A percentile compares a stretch with the other conserved stretches of the same genome.
Evolutionary conservation across 768 basidiomycete species (phyloP).

Genomic region (Dacryopinax primogenitus): DNA sequence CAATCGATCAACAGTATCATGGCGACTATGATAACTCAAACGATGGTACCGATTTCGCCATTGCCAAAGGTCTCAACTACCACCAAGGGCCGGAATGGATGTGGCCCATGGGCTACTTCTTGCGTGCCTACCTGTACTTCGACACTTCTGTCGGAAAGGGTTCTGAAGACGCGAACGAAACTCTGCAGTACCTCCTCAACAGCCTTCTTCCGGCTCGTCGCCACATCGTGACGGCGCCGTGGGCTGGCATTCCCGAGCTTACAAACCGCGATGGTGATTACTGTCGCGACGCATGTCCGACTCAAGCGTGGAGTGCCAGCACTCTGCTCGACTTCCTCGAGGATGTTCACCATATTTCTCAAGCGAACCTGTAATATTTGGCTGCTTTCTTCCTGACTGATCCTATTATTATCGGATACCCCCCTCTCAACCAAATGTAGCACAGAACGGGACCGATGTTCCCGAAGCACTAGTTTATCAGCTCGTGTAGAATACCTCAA

Average conservation of each 20-base stretch:
- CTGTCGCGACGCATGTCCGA: conserved; percentile 79
- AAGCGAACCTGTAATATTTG: not conserved
- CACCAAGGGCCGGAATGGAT: conserved; percentile 92
- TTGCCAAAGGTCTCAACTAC: conserved; percentile 93
- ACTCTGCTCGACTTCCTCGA: conserved; percentile 83
- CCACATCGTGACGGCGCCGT: conserved; percentile 67
- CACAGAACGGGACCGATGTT: not conserved
- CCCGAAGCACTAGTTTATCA: not conserved
- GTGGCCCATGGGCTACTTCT: conserved; percentile 90
- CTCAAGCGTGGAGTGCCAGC: conserved; percentile 95
- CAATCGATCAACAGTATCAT: conserved; percentile 75
- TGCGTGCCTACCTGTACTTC: conserved; percentile 85
- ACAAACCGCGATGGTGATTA: conserved; percentile 73
- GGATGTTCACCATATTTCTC: conserved; percentile 40
- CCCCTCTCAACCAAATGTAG: not conserved
- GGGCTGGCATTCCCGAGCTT: conserved; percentile 89
- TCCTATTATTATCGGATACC: conserved; percentile 10
- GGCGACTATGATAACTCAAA: conserved; percentile 89
- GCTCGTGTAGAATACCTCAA: not conserved
- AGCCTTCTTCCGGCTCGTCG: conserved; percentile 55
- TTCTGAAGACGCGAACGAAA: conserved; percentile 53
- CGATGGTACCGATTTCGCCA: conserved; percentile 64
- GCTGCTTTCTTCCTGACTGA: not conserved
- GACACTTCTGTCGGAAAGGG: conserved; percentile 57
- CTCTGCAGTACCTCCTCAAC: conserved; percentile 67